phyloP scores from a whole-genome alignment of 371 early-diverging fungal species.

The Zopfochytrium polystomum region DNA sequence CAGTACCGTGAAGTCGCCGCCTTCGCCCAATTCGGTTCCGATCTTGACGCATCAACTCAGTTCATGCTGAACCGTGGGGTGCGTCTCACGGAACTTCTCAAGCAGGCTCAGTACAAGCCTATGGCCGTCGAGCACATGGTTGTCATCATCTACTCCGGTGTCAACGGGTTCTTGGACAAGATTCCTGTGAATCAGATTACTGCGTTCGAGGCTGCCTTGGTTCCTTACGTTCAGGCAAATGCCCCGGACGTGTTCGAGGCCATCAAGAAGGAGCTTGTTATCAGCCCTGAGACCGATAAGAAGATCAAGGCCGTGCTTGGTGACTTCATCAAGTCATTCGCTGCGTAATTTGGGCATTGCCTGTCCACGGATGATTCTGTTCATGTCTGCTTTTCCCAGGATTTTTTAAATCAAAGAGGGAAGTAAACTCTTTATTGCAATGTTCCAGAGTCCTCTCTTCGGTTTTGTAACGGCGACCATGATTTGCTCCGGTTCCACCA shows the following conservation, averaged over 20 bases:
- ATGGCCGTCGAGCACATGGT: slow-evolving; percentile 92
- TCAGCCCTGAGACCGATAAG: slow-evolving; percentile 82
- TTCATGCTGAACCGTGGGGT: slow-evolving; percentile 94
- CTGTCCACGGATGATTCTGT: no score
- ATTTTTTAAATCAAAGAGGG: no score
- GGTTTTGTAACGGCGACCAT: no score
- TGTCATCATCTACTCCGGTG: slow-evolving; percentile 86
- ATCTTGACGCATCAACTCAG: slow-evolving; percentile 93
- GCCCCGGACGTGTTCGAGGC: slow-evolving; percentile 81
- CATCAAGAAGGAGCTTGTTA: slow-evolving; percentile 84
- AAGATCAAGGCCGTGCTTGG: slow-evolving; percentile 71
- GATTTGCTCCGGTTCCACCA: no score
- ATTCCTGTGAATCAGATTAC: slow-evolving; percentile 83
- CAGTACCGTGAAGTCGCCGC: slow-evolving; percentile 99
- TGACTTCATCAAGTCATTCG: slow-evolving; percentile 81
- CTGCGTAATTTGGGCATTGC: no score
- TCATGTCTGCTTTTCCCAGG: no score
- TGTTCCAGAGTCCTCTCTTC: no score
- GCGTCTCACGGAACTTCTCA: slow-evolving; percentile 92
- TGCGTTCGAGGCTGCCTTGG: slow-evolving; percentile 86
- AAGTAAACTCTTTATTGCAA: no score
- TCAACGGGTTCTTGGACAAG: slow-evolving; percentile 97
- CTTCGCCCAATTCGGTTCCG: slow-evolving; percentile 97
- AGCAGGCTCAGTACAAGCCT: slow-evolving; percentile 92
- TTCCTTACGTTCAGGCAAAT: slow-evolving; percentile 82